Conservation (phyloP, 306 rosid genomes). For the Parietaria judaica region DNA sequence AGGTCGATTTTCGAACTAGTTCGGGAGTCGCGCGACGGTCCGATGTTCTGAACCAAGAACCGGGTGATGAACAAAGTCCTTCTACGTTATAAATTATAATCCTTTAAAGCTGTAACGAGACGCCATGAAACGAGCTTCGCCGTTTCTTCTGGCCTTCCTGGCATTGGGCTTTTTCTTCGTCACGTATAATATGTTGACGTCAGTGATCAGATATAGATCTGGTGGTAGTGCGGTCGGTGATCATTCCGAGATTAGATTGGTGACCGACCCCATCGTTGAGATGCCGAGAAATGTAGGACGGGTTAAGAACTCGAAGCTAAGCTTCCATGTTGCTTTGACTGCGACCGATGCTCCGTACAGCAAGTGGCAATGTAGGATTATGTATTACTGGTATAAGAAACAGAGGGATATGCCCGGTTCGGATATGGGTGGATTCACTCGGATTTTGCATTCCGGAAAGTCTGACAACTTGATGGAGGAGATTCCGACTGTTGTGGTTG, state of each 20-base stretch:
- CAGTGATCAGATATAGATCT: constrained; percentile 48
- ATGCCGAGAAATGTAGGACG: constrained; percentile 60
- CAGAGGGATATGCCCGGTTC: constrained; percentile 62
- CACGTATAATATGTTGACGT: constrained; percentile 63
- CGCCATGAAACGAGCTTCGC: constrained; percentile 51
- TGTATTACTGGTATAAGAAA: constrained; percentile 89
- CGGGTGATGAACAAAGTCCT: constrained; percentile 15
- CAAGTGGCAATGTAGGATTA: constrained; percentile 91
- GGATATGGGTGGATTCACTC: constrained; percentile 93
- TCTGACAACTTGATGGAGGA: constrained; percentile 95
- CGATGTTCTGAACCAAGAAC: constrained; percentile 13
- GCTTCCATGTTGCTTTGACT: constrained; percentile 82
- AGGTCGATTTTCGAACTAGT: too few relatives aligned
- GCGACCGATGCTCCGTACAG: constrained; percentile 85
- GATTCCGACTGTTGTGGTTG: constrained; percentile 86
- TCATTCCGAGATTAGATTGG: constrained; percentile 20
- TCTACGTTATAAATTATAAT: constrained; percentile 26
- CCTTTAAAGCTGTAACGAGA: constrained; percentile 40
- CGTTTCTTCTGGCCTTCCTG: constrained; percentile 53
- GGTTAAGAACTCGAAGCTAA: constrained; percentile 36
- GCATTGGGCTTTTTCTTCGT: constrained; percentile 71
- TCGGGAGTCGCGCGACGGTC: too few relatives aligned
- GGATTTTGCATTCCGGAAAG: constrained; percentile 84
- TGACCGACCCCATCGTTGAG: constrained; percentile 61
- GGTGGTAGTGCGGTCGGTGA: constrained; percentile 26